These are phyloP conservation scores for Pestalotiopsis sp. DNA, from an alignment of 2,329 filamentous ascomycete species.

Conservation along the genomic window DNA sequence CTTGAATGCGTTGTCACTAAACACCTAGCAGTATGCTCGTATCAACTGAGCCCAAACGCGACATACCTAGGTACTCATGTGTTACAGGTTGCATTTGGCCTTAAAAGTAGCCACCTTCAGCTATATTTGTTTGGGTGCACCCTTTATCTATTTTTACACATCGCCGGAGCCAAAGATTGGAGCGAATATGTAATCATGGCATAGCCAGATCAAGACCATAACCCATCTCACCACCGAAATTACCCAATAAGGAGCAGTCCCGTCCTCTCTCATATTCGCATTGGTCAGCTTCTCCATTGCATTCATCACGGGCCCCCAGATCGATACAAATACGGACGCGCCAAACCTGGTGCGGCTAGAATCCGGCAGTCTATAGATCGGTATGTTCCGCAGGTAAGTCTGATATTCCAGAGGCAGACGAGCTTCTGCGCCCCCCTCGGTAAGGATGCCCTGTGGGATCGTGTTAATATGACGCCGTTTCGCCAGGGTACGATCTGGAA, in stretches of 20 bases:
- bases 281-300: constrained; percentile 15
- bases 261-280: background rate
- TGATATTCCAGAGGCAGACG: constrained; percentile 11
- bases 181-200: constrained; percentile 17
- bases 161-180: constrained; percentile 17
- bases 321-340: constrained; percentile 12
- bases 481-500: background rate
- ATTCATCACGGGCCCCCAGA: constrained; percentile 16
- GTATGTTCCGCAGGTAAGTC: constrained; percentile 9
- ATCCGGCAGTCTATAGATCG: constrained; percentile 12
- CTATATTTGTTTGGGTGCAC: too few species aligned
- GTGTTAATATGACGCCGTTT: background rate
- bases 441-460: constrained; percentile 11
- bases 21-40: too few species aligned
- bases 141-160: background rate
- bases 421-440: constrained; percentile 10
- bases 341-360: constrained; percentile 5
- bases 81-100: too few species aligned
- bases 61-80: too few species aligned
- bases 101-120: too few species aligned
- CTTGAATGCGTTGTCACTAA: too few species aligned
- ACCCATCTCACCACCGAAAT: constrained; percentile 11
- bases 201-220: constrained; percentile 14
- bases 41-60: too few species aligned
- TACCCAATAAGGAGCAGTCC: background rate